Percentiles rank a stretch among this genome's conserved stretches.
These are phyloP conservation scores for Diophrys appendiculata DNA, from an alignment of 73 alveolate genomes.

Conservation along the genomic window DNA sequence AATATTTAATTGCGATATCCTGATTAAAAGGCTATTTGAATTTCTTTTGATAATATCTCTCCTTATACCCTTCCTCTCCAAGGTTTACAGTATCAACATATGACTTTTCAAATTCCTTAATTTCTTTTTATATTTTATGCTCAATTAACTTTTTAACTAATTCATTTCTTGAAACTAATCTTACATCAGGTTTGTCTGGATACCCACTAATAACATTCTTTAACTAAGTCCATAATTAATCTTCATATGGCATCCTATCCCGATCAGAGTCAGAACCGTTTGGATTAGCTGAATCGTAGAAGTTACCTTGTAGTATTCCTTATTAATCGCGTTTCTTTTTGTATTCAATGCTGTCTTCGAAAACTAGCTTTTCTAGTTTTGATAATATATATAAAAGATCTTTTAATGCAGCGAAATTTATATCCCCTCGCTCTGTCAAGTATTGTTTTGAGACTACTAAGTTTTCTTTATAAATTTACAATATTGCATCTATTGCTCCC, in stretches of 20 bases:
- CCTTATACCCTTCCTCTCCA: slow-evolving; percentile 82
- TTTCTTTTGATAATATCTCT: slow-evolving; percentile 84
- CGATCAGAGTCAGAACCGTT: neutral
- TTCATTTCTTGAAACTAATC: slow-evolving; percentile 32
- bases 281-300: neutral
- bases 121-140: slow-evolving; percentile 29
- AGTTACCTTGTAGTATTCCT: neutral
- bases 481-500: slow-evolving; percentile 97
- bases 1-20: slow-evolving; percentile 77
- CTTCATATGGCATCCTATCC: too few relatives aligned
- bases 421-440: slow-evolving; percentile 65
- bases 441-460: slow-evolving; percentile 77
- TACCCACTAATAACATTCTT: too few relatives aligned
- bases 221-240: too few relatives aligned
- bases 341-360: too few relatives aligned
- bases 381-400: slow-evolving; percentile 61
- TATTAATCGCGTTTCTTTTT: too few relatives aligned
- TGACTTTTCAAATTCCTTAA: slow-evolving; percentile 43
- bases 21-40: slow-evolving; percentile 49
- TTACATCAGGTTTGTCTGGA: too few relatives aligned
- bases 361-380: slow-evolving; percentile 77
- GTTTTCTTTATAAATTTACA: slow-evolving; percentile 78
- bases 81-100: slow-evolving; percentile 66
- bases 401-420: slow-evolving; percentile 72
- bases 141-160: slow-evolving; percentile 31